Conservation (phyloP, 1,284 basidiomycete genomes). For the Pulveroboletus sp. region DNA sequence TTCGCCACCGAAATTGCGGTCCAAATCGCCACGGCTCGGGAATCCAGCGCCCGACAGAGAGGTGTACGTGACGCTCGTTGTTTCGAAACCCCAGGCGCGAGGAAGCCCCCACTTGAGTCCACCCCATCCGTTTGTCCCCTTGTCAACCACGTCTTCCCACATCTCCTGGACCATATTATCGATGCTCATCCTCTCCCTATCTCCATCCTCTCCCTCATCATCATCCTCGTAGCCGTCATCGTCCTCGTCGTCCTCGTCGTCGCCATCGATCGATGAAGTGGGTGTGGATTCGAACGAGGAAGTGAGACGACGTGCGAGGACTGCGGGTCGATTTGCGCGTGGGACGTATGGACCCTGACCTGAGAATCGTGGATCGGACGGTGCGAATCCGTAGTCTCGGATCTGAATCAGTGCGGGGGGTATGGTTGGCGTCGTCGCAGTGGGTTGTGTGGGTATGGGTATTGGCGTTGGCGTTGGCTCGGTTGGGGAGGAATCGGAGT, state of each 20-base stretch:
- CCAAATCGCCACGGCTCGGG: conserved; percentile 49
- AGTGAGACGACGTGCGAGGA: conserved; percentile 43
- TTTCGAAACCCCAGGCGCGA: conserved; percentile 35
- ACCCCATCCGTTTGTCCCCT: conserved; percentile 41
- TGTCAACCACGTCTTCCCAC: conserved; percentile 28
- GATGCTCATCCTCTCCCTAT: neutral
- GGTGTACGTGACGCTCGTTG: conserved; percentile 8
- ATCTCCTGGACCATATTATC: neutral
- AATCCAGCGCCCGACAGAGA: conserved; percentile 20
- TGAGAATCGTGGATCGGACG: conserved; percentile 52
- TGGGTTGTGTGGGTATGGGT: neutral
- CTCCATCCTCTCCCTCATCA: neutral
- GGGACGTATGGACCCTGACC: conserved; percentile 58
- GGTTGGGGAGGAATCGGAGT: no score
- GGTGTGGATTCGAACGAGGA: conserved; percentile 30
- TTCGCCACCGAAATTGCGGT: conserved; percentile 49
- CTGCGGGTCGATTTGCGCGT: conserved; percentile 45
- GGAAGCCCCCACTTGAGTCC: conserved; percentile 45
- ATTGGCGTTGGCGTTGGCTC: neutral
- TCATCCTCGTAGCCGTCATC: conserved; percentile 9
- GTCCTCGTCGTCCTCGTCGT: conserved; percentile 1
- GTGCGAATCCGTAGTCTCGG: conserved; percentile 61
- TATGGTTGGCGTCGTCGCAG: neutral
- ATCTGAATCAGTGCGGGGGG: conserved; percentile 47
- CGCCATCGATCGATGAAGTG: conserved; percentile 14